Evolutionary conservation across 2,329 filamentous ascomycete species (phyloP), one percentile per base, ranked within the genome.

Genomic region (Ascomycota sp.): DNA sequence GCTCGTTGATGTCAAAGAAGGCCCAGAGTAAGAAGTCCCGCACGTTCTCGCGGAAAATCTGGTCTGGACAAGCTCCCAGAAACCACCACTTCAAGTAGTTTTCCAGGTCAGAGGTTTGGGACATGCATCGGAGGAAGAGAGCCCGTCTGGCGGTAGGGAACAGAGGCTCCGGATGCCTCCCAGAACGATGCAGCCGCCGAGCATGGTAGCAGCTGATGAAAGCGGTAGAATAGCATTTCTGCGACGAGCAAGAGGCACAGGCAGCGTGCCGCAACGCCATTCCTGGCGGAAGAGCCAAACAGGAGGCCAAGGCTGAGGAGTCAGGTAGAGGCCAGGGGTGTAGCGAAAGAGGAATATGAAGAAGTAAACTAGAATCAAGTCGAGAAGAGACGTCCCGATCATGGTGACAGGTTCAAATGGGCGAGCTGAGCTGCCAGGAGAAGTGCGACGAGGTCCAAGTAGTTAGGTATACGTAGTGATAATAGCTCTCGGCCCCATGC

Each of bases 21-120:
- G 67, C 72, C 75, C 75, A 81, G 7, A 65, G 54, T 15, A 76
- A 46, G 39, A 77, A 79, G 36, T 76, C 69, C 38, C 59, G 61
- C 30, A 79, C 48, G 40, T 80, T 77, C n/a, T 78, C 71, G n/a
- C 63, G 55, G 27, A 61, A 57, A 32, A 81, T 68, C 22, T 74
- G 68, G 12, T 54, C 45, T 2, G 55, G 33, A 8, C 61, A 53
- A 2, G 72, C 67, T 21, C 65, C 67, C n/a, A 70, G 54, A 37
- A 79, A 78, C 75, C 75, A 81, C 35, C 59, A 56, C 29, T 52
- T 56, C 25, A 81, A 38, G 40, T 75, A 80, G 15, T 47, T 47
- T 31, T 67, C 62, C 0, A 57, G 52, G 36, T 70, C 60, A 1
- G 63, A 52, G 4, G 75, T 57, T 38, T 63, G 67, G 21, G 51